phyloP scores from a whole-genome alignment of 805 yeast genomes.

The Sugiyamaella smithiae region DNA sequence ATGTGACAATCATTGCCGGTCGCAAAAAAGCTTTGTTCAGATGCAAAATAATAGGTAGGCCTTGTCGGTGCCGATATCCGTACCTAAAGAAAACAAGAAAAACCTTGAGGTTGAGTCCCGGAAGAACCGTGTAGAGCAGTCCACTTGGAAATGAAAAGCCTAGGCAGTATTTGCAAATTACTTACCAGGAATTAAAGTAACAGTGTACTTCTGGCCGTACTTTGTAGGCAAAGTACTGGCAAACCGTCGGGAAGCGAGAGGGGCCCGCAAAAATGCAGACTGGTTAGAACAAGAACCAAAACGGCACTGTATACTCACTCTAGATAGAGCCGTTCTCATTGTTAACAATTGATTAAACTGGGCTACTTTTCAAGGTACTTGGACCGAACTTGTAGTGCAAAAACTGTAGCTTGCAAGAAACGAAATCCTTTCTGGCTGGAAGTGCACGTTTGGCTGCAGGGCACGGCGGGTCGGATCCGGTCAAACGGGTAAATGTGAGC shows the following conservation, averaged over 20 bases:
- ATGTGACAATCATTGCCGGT: too few species aligned
- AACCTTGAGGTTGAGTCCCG: too few species aligned
- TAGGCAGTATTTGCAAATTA: too few species aligned
- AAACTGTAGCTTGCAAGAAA: neutral
- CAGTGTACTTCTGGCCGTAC: conserved; percentile 92
- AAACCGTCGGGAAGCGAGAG: conserved; percentile 21
- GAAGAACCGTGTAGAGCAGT: too few species aligned
- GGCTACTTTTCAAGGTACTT: neutral
- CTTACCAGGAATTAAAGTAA: conserved; percentile 77
- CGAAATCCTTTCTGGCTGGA: conserved; percentile 5
- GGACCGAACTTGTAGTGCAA: neutral
- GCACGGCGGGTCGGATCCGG: conserved; percentile 8
- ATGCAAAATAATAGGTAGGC: too few species aligned
- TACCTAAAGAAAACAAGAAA: too few species aligned
- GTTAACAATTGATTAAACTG: neutral
- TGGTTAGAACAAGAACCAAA: neutral
- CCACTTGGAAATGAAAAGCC: too few species aligned
- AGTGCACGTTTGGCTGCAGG: conserved; percentile 5
- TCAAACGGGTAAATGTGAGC: conserved; percentile 5
- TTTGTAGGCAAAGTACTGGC: conserved; percentile 51
- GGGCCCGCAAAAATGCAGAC: conserved; percentile 10
- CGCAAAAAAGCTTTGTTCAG: too few species aligned
- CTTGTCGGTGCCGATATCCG: too few species aligned
- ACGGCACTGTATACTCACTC: conserved; percentile 2
- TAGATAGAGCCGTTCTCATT: conserved; percentile 11